A percentile compares a stretch with the other conserved stretches of the same genome.
phyloP scores from a whole-genome alignment of 352 stramenopile species.

The Pythium monospermum region DNA sequence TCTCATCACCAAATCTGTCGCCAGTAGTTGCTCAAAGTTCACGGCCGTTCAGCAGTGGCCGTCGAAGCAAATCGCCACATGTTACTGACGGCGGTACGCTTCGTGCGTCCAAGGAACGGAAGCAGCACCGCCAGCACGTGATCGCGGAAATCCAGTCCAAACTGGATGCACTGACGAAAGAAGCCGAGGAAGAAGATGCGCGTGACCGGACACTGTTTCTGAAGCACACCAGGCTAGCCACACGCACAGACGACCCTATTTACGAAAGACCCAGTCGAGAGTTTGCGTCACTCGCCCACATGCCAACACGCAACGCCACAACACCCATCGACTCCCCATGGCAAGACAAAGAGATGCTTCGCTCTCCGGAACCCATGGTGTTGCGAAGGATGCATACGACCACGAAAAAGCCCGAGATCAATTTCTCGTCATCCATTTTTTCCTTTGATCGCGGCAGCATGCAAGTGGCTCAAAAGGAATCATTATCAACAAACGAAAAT shows the following conservation, averaged over 20 bases:
- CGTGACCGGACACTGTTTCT: constrained; percentile 6
- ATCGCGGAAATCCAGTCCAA: constrained; percentile 21
- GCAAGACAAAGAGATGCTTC: constrained; percentile 11
- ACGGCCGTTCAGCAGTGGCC: not conserved
- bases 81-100: too few species aligned
- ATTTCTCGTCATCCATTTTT: constrained; percentile 25
- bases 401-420: constrained; percentile 18
- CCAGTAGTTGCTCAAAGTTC: too few species aligned
- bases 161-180: constrained; percentile 14
- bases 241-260: not conserved
- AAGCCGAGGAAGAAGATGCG: constrained; percentile 16
- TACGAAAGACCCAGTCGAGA: constrained; percentile 1
- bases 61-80: too few species aligned
- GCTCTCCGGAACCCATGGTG: constrained; percentile 23
- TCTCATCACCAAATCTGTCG: too few species aligned
- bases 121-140: constrained; percentile 11
- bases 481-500: not conserved
- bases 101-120: too few species aligned
- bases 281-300: too few species aligned
- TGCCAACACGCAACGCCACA: too few species aligned
- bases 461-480: not conserved
- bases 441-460: constrained; percentile 1
- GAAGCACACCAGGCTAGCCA: not conserved
- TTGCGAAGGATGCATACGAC: constrained; percentile 4
- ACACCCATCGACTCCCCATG: too few species aligned